phyloP scores from a whole-genome alignment of 495 filamentous ascomycete genomes.

The Astrocystis sublimbata region DNA sequence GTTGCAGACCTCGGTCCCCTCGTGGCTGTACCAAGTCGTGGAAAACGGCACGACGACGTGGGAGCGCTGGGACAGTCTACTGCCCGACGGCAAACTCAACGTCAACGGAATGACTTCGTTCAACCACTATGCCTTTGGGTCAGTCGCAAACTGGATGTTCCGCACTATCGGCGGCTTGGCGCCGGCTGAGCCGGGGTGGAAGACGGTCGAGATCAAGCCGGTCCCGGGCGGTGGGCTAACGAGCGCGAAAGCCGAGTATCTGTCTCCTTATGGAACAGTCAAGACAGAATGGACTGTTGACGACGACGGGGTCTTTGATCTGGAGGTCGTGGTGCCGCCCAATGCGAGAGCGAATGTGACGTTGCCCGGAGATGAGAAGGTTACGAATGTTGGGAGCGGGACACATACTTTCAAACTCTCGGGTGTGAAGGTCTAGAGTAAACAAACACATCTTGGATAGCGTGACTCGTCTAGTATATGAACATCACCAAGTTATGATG shows the following conservation, averaged over 20 bases:
- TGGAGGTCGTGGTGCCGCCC: constrained; percentile 31
- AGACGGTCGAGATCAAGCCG: constrained; percentile 28
- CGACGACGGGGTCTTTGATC: constrained; percentile 23
- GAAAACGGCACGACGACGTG: constrained; percentile 57
- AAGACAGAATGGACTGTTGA: constrained; percentile 28
- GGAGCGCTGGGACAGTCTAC: constrained; percentile 60
- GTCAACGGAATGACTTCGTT: constrained; percentile 58
- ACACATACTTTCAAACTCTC: constrained; percentile 2
- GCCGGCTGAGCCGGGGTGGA: constrained; percentile 39
- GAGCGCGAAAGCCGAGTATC: constrained; percentile 30
- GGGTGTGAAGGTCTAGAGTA: neutral
- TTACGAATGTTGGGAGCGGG: constrained; percentile 12
- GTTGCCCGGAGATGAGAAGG: constrained; percentile 19
- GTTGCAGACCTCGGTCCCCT: constrained; percentile 39
- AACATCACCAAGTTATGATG: too few species aligned
- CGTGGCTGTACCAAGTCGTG: constrained; percentile 54
- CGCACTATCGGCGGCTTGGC: constrained; percentile 33
- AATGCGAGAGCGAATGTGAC: constrained; percentile 27
- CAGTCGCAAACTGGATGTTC: constrained; percentile 39
- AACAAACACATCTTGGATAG: too few species aligned
- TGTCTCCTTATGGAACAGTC: constrained; percentile 32
- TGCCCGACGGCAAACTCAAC: constrained; percentile 52
- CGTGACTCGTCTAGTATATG: too few species aligned
- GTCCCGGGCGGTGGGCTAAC: constrained; percentile 35
- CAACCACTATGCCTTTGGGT: constrained; percentile 42